Evolutionary conservation across 768 basidiomycete species (phyloP).

Genomic region (Leucosporidium yakuticum): DNA sequence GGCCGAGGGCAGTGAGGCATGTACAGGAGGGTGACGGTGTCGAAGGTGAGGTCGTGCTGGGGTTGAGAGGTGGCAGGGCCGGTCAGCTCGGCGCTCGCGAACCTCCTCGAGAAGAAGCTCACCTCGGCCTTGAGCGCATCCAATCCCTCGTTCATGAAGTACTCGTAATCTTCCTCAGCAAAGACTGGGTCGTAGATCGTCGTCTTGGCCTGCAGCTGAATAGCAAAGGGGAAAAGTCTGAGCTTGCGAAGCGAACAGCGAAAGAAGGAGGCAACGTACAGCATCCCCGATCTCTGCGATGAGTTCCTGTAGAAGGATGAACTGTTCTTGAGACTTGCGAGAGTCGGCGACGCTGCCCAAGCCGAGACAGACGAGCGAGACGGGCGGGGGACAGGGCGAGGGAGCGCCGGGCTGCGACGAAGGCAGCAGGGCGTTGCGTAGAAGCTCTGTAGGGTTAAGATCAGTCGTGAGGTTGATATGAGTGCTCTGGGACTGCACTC

Average conservation of each 20-base stretch:
- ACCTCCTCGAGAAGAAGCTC: not conserved
- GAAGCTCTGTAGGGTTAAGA: constrained; percentile 2
- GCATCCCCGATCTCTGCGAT: constrained; percentile 7
- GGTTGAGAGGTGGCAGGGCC: not conserved
- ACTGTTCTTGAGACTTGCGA: constrained; percentile 32
- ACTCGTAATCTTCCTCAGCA: constrained; percentile 14
- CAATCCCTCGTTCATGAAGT: constrained; percentile 11
- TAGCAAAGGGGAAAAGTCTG: not conserved
- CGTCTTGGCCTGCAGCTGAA: not conserved
- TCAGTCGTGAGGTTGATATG: not conserved
- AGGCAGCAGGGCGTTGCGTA: constrained; percentile 4
- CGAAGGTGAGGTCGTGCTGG: constrained; percentile 14
- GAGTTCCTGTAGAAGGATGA: constrained; percentile 18
- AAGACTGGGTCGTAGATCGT: constrained; percentile 33
- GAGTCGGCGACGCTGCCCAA: constrained; percentile 31
- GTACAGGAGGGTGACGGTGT: constrained; percentile 32
- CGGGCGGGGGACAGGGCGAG: constrained; percentile 8
- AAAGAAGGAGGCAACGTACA: not conserved
- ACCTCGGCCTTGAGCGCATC: constrained; percentile 12
- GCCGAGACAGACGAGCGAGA: constrained; percentile 26
- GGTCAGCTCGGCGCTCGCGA: not conserved
- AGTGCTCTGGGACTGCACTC: not conserved
- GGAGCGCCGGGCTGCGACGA: not conserved
- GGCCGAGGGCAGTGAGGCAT: constrained; percentile 38
- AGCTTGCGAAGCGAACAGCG: not conserved